A percentile compares a stretch with the other conserved stretches of the same genome.
These are phyloP conservation scores for Nissolia schottii DNA, from an alignment of 306 rosid genomes.

Conservation along the genomic window DNA sequence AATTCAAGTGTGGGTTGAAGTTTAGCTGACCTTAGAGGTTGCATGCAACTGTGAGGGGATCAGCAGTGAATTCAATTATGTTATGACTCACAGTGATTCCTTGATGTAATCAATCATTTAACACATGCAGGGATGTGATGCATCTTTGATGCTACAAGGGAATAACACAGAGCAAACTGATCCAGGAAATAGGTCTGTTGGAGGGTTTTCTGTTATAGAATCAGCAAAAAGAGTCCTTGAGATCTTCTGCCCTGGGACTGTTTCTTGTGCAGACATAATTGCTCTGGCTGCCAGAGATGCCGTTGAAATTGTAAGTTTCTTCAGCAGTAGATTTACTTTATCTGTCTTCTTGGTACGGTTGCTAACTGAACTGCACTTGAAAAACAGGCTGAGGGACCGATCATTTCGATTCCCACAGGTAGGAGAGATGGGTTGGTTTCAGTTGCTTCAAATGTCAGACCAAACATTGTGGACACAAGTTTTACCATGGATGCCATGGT, in stretches of 20 bases:
- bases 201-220: constrained; percentile 75
- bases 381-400: constrained; percentile 77
- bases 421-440: constrained; percentile 82
- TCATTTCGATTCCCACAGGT: constrained; percentile 64
- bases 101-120: not conserved
- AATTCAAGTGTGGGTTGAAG: not conserved
- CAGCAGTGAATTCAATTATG: not conserved
- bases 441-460: constrained; percentile 69
- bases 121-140: constrained; percentile 76
- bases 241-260: constrained; percentile 66
- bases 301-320: constrained; percentile 61
- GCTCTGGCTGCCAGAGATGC: constrained; percentile 95
- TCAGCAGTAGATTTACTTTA: not conserved
- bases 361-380: constrained; percentile 14
- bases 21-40: not conserved
- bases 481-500: constrained; percentile 77
- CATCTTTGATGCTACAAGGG: constrained; percentile 73
- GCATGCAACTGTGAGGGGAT: constrained; percentile 11
- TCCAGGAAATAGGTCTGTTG: constrained; percentile 78
- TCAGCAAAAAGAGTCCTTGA: constrained; percentile 67
- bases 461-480: constrained; percentile 81
- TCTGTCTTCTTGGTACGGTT: not conserved
- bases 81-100: not conserved
- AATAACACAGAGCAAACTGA: constrained; percentile 70
- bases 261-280: constrained; percentile 89